phyloP scores from a whole-genome alignment of 768 basidiomycete species.

The Hygrophoropsis aurantiaca region DNA sequence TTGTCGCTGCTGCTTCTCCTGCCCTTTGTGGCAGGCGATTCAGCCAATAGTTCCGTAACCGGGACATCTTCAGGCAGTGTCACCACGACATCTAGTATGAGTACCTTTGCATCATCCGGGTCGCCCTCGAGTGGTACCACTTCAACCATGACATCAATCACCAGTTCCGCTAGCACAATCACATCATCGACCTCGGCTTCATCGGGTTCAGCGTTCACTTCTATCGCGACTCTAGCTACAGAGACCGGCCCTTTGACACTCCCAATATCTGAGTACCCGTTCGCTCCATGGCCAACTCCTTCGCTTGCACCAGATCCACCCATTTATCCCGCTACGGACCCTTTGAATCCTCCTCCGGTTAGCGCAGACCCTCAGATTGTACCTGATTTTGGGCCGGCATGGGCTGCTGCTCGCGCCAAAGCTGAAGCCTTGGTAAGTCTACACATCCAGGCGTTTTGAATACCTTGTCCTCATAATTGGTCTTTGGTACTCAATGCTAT shows the following conservation, averaged over 20 bases:
- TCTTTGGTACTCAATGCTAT: too few species aligned
- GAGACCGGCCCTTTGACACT: slow-evolving; percentile 21
- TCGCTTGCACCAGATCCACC: slow-evolving; percentile 46
- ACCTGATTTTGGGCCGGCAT: slow-evolving; percentile 40
- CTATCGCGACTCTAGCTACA: not conserved
- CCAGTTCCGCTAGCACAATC: not conserved
- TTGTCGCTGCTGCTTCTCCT: not conserved
- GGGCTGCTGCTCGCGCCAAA: slow-evolving; percentile 51
- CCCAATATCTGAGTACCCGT: slow-evolving; percentile 35
- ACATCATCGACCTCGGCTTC: not conserved
- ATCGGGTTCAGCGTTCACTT: not conserved
- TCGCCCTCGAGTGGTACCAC: slow-evolving; percentile 4
- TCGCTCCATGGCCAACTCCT: slow-evolving; percentile 58
- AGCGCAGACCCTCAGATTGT: slow-evolving; percentile 29
- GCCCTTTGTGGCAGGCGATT: not conserved
- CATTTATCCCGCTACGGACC: slow-evolving; percentile 48
- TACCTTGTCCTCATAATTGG: slow-evolving; percentile 6
- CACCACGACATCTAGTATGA: not conserved
- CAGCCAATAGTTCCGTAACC: not conserved
- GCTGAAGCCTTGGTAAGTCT: slow-evolving; percentile 48
- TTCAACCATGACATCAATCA: not conserved
- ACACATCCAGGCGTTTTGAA: not conserved
- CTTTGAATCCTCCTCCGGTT: slow-evolving; percentile 51
- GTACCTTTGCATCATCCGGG: slow-evolving; percentile 1
- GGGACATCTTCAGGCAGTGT: not conserved